Base-by-base conservation (phyloP, 2,329 filamentous ascomycete species). In the Chalaropsis thielavioides region DNA sequence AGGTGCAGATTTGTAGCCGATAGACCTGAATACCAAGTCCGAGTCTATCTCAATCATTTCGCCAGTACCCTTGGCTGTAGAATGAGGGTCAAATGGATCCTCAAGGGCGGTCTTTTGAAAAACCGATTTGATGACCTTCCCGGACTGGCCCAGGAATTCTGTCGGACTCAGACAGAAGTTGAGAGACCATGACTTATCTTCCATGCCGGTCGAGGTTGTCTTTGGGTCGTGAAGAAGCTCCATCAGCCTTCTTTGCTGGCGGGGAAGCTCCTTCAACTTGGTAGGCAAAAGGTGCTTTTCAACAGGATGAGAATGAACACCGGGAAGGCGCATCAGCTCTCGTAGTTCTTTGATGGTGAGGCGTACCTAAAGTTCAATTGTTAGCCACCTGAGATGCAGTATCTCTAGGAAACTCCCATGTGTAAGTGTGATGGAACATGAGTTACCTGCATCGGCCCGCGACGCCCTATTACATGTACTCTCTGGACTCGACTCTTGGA, bases 321-420 rank as follows among this genome's bases (percentile, higher is more conserved):
- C 78, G 0, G 84, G 81, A 2, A 97, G 80, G 61, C 88, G 87
- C 76, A 96, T 85, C 3, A 99, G 77, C 74, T 99, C 94, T 43
- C 94, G 85, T 17, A 90, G 77, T 76, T 99, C 94, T 74, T 96
- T 97, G 73, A 96, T 95, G 0, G 92, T 96, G 71, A 96, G 97
- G 0, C 94, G 86, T 27, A 90, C 92, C 86, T 92, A 63, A 2
- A 19, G 15, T 49, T 62, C 66, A 68, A 49, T 24, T 43, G n/a
- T 69, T 65, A 59, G 59, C 13, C 43, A 56, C 49, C 64, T 58
- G 13, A 40, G 62, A 40, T 5, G 27, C 54, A 40, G 13, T 40
- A 41, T 24, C 10, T 1, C 1, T 3, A 22, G n/a, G 46, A 13
- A 27, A 24, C 10, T 5, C 2, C 4, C 1, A 27, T 6, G 11